These are phyloP conservation scores for Lycium ferocissimum DNA, from an alignment of 257 asterid species.

Conservation along the genomic window DNA sequence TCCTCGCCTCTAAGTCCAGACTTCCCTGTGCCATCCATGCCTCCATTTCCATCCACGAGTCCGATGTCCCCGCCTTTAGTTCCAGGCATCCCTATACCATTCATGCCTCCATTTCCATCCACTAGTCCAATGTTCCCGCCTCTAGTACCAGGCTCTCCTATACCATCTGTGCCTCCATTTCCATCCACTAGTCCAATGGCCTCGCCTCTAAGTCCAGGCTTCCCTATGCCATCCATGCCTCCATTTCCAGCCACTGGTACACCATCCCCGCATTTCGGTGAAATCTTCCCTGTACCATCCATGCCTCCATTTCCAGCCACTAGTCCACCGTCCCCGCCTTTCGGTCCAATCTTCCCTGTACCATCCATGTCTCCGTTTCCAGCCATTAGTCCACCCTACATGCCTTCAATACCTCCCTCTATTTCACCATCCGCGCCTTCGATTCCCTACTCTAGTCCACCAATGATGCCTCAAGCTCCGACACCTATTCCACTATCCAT, in stretches of 20 bases:
- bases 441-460: neutral
- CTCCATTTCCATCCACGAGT: neutral
- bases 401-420: neutral
- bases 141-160: neutral
- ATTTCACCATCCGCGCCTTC: neutral
- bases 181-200: slow-evolving; percentile 56
- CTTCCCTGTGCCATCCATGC: neutral
- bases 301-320: slow-evolving; percentile 51
- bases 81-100: neutral
- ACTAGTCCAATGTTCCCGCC: slow-evolving; percentile 42
- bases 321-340: slow-evolving; percentile 51
- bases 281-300: neutral
- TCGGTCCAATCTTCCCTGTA: neutral
- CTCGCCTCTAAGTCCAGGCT: slow-evolving; percentile 3
- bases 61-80: neutral
- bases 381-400: neutral
- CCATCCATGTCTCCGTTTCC: neutral
- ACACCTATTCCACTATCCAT: neutral
- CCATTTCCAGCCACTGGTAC: slow-evolving; percentile 62
- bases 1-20: neutral
- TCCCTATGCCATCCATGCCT: slow-evolving; percentile 34
- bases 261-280: neutral
- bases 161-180: slow-evolving; percentile 45
- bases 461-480: neutral
- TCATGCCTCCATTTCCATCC: slow-evolving; percentile 51